These are phyloP conservation scores for Ampelomyces quisqualis DNA, from an alignment of 2,329 filamentous ascomycete genomes.

Conservation along the genomic window DNA sequence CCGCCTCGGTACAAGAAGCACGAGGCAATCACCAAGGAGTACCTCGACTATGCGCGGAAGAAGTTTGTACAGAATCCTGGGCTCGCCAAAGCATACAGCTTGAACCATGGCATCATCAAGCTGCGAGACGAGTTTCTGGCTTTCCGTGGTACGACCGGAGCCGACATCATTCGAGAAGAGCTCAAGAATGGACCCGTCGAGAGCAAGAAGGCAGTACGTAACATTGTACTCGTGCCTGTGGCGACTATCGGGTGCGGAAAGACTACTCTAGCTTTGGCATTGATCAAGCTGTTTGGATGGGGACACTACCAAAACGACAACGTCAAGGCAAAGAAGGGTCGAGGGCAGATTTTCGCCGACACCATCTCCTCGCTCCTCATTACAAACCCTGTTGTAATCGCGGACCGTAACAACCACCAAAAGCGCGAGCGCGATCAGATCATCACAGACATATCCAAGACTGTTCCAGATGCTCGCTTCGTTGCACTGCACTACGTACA, in stretches of 20 bases:
- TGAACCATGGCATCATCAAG: conserved; percentile 93
- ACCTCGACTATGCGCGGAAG: conserved; percentile 76
- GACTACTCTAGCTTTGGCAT: conserved; percentile 82
- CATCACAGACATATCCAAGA: conserved; percentile 70
- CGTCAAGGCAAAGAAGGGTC: conserved; percentile 72
- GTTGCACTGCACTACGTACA: conserved; percentile 90
- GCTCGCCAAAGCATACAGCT: conserved; percentile 70
- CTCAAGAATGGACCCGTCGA: conserved; percentile 56
- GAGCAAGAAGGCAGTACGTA: conserved; percentile 58
- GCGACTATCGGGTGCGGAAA: conserved; percentile 96
- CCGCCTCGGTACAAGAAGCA: conserved; percentile 83
- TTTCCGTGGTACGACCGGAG: conserved; percentile 79
- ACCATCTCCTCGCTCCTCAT: conserved; percentile 66
- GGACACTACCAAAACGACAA: conserved; percentile 97
- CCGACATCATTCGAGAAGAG: conserved; percentile 81
- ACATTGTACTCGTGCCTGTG: conserved; percentile 84
- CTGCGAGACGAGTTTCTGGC: conserved; percentile 85
- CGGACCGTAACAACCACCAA: conserved; percentile 93
- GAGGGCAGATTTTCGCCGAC: conserved; percentile 75
- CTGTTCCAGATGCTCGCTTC: conserved; percentile 65
- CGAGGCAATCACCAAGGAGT: conserved; percentile 83
- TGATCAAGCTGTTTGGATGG: conserved; percentile 83
- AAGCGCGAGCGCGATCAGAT: conserved; percentile 85
- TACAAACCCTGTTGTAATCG: conserved; percentile 71
- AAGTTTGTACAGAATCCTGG: conserved; percentile 68